These are phyloP conservation scores for Nymphaea colorata DNA, from an alignment of 164 flowering plant genomes.

Conservation along the genomic window DNA sequence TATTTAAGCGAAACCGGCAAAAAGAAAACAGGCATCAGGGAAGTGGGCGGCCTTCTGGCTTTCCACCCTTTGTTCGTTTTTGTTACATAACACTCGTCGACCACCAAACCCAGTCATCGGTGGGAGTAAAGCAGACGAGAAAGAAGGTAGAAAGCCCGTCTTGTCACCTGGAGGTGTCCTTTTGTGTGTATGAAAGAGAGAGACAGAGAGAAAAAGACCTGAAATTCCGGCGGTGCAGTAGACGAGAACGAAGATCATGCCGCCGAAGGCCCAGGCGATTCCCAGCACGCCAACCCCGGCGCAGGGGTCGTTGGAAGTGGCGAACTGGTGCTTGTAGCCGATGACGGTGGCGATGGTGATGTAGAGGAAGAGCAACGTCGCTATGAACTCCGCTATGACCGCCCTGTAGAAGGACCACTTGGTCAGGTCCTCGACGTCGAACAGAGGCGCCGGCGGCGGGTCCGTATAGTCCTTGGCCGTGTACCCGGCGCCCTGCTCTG, in stretches of 20 bases:
- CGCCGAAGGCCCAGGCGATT: constrained; percentile 95
- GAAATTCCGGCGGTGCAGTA: constrained; percentile 98
- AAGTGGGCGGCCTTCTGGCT: too few relatives aligned
- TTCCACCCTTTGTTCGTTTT: too few relatives aligned
- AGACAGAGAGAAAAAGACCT: constrained; percentile 26
- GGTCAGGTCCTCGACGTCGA: constrained; percentile 50
- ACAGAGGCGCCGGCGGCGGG: constrained; percentile 74
- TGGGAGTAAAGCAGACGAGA: too few relatives aligned
- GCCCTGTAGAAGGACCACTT: constrained; percentile 87
- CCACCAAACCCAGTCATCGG: too few relatives aligned
- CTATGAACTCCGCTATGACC: constrained; percentile 73
- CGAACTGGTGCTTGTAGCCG: constrained; percentile 53
- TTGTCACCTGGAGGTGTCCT: too few relatives aligned
- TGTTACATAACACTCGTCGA: too few relatives aligned
- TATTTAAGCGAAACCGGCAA: too few relatives aligned
- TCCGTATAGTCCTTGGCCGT: constrained; percentile 74
- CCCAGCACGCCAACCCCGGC: constrained; percentile 86
- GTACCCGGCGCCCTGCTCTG: constrained; percentile 23
- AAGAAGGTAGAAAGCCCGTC: too few relatives aligned
- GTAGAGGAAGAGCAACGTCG: constrained; percentile 74
- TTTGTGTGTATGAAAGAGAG: neutral
- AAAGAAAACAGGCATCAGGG: too few relatives aligned
- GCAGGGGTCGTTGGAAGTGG: constrained; percentile 18
- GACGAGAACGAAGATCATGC: constrained; percentile 90
- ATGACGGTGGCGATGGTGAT: constrained; percentile 67